Evolutionary conservation across 352 stramenopile species (phyloP), one percentile per base, ranked within the genome.

Genomic region (Saprolegnia diclina): DNA sequence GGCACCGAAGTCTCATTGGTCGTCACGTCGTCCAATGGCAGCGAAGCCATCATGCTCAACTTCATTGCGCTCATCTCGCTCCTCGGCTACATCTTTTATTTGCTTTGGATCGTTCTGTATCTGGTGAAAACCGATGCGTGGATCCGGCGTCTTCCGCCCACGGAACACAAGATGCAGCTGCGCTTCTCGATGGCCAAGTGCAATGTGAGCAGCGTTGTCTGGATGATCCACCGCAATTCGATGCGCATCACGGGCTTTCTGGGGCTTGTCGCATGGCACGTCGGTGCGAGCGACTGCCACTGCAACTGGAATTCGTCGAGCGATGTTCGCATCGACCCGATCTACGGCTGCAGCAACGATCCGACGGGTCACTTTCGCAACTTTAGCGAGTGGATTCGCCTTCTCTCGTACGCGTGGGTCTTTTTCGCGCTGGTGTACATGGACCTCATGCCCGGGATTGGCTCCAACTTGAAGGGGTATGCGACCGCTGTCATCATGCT

Each of bases 31-130:
- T 16, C 52, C 35, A 24, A 59, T 24, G 52, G 52, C 24, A 42
- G 24, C 24, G 52, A 59, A n/a, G 52, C 52, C 3, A 59, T 59
- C 35, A 26, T 59, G 24, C 52, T 59, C 52, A 59, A 59, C 35
- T 59, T 59, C 11, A 26, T 26, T 9, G 52, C 52, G 13, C 52
- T 59, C 24, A n/a, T 59, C 13, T 16, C 52, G 13, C 35, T 59
- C 3, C 13, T 59, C 19, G 52, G 52, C 3, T 59, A 59, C 35
- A 4, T 59, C 3, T 59, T 21, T 9, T 59, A 21, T 40, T 11
- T 59, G 11, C 13, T 24, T 24, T 24, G 52, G 11, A 59, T 24
- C 11, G 24, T n/a, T 19, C 52, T 16, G 3, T 24, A 42, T 9
- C 9, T 59, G 11, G 13, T 54, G 18, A 54, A 29, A 29, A 42